These are phyloP conservation scores for Salix suchowensis DNA, from an alignment of 345 rosid genomes.

Conservation along the genomic window DNA sequence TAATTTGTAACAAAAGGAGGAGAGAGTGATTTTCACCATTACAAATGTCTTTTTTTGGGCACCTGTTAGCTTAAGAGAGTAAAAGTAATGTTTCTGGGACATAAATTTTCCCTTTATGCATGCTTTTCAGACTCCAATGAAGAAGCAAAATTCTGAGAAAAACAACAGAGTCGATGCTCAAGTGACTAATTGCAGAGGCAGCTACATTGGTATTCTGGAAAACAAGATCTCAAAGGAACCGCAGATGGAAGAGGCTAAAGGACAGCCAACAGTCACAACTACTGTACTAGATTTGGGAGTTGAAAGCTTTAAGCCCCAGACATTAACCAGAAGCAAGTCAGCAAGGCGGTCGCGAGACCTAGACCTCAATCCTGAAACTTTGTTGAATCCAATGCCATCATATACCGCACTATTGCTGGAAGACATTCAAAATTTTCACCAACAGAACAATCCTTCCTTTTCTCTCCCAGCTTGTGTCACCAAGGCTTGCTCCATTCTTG, in stretches of 20 bases:
- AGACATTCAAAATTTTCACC: constrained; percentile 93
- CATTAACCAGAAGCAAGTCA: constrained; percentile 62
- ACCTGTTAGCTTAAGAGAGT: background rate
- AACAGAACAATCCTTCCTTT: constrained; percentile 39
- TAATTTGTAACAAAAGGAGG: background rate
- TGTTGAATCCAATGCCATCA: constrained; percentile 44
- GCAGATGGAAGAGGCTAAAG: constrained; percentile 31
- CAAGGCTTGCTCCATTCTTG: constrained; percentile 72
- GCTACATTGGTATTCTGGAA: constrained; percentile 17
- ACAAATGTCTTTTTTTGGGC: background rate
- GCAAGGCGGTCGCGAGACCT: constrained; percentile 67
- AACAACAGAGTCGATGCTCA: constrained; percentile 24
- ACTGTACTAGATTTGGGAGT: background rate
- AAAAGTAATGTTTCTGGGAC: background rate
- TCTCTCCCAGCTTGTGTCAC: constrained; percentile 62
- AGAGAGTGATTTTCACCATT: background rate
- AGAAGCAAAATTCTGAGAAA: constrained; percentile 35
- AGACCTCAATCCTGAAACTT: constrained; percentile 56
- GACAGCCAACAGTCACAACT: constrained; percentile 13
- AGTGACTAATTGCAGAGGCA: constrained; percentile 26
- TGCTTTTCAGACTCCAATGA: constrained; percentile 17
- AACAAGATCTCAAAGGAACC: constrained; percentile 31
- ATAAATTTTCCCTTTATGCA: background rate
- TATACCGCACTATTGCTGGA: constrained; percentile 70
- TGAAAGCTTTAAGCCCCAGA: constrained; percentile 45